phyloP scores from a whole-genome alignment of 495 filamentous ascomycete species.

The Trichoderma asperelloides region DNA sequence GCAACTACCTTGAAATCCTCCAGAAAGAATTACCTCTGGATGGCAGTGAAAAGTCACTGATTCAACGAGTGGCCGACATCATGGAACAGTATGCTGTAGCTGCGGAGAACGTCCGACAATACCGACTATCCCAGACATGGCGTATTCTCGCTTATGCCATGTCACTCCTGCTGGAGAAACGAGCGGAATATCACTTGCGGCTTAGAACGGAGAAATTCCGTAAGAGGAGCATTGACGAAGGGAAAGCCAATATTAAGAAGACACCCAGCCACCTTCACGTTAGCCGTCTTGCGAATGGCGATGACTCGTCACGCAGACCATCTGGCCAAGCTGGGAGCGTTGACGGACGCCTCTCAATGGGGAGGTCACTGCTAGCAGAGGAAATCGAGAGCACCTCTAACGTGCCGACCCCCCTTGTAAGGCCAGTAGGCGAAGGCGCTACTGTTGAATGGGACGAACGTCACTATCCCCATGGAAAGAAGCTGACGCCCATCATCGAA shows the following conservation, averaged over 20 bases:
- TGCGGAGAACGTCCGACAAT: constrained; percentile 49
- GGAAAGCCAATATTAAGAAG: background rate
- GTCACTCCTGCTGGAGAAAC: constrained; percentile 47
- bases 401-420: constrained; percentile 67
- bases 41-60: constrained; percentile 20
- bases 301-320: constrained; percentile 29
- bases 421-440: constrained; percentile 42
- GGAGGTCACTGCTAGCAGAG: constrained; percentile 32
- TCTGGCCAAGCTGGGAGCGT: constrained; percentile 20
- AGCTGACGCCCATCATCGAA: constrained; percentile 32
- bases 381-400: constrained; percentile 68
- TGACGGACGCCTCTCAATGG: constrained; percentile 16
- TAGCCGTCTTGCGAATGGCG: constrained; percentile 13
- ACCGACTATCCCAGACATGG: constrained; percentile 68
- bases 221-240: background rate
- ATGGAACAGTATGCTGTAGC: constrained; percentile 54
- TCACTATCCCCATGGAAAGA: constrained; percentile 16
- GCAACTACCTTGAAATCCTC: constrained; percentile 47
- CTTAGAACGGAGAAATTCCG: constrained; percentile 22
- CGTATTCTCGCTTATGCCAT: constrained; percentile 56
- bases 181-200: constrained; percentile 48
- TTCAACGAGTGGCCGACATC: constrained; percentile 39
- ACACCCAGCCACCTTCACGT: background rate
- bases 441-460: constrained; percentile 20
- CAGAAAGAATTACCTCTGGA: constrained; percentile 27